Base-by-base conservation (phyloP, 352 stramenopile species). In the Phytophthora colocasiae region DNA sequence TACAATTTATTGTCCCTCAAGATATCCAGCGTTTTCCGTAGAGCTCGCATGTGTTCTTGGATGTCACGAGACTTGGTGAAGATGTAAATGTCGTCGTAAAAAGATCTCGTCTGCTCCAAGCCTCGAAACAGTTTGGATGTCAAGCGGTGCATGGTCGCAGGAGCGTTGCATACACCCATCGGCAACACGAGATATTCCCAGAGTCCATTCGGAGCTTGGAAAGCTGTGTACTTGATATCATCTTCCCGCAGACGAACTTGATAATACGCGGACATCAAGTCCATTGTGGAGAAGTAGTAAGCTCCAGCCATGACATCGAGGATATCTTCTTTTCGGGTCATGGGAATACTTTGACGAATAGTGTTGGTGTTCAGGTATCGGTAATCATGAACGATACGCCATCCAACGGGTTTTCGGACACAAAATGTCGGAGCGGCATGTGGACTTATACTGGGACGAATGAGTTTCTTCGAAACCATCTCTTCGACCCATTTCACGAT, bases 231-330 rank as follows among this genome's bases (percentile, higher is more conserved):
- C 27, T 34, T 34, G 29, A 34, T 34, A 10, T 34, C 29, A 11
- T 34, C 29, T 10, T 17, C 19, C 1, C 38, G 43, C 66, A 76
- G 72, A 15, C 47, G 47, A 2, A 73, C 61, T 58, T 76, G 60
- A 29, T 71, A 76, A 46, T 58, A 75, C 6, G 36, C 60, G 0
- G 38, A 59, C 38, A 63, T 58, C 36, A 70, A 45, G 47, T 76
- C 63, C 44, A 76, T 69, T 5, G 46, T 54, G 1, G 41, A 48
- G 15, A 48, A 67, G 49, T 29, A 52, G 9, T 19, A 19, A 19
- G 19, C 19, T 19, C 19, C 19, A 19, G 19, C 19, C 14, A 29
- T 17, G 34, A 12, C 22, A 9, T 49, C 43, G 22, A 49, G 19
- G 19, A 19, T 19, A 19, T 19, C 19, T 19, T 19, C 19, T 19